Evolutionary conservation across 805 yeast species (phyloP), one percentile per base, ranked within the genome.

Genomic region (Saccharomycopsis fodiens): DNA sequence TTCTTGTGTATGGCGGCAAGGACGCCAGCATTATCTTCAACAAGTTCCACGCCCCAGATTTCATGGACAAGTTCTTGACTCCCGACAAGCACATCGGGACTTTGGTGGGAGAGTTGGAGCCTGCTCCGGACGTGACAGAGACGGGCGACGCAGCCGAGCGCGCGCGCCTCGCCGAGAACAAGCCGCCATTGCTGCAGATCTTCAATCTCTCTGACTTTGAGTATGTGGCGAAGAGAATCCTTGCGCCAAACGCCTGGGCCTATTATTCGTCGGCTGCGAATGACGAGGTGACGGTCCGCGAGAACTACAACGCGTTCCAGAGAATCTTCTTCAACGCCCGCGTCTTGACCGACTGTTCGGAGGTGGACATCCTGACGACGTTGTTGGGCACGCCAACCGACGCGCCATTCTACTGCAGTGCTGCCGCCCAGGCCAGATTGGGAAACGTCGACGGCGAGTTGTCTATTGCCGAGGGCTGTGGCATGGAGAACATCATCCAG

Each of bases 241-340:
- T 69, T 17, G 57, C 69, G 3, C 54, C 50, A 4, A 52, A 57
- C 4, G 66, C 72, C 1, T 69, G 66, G 64, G 62, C 65, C 15
- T 74, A 71, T 54, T 70, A 60, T 48, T 62, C 68, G 1, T 70
- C 77, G 5, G 79, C 75, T 4, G 61, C 75, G 21, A 74, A 72
- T 43, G 79, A 74, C 57, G 71, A 73, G 53, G 57, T 68, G 35
- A 60, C 78, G 1, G 56, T 72, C 45, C 52, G 66, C 41, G 71
- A 68, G 52, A 74, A 74, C 54, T 67, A 65, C 44, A 52, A 59
- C 34, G 68, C 73, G 13, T 74, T 58, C 54, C 55, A 59, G 32
- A 58, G 68, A 44, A 64, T 73, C 16, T 67, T 64, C 45, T 69
- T 75, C 54, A 67, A 68, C 30, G 79, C 79, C 16, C 67, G 68